Base-by-base conservation (phyloP, 352 stramenopile genomes). In the Pythium utonaiense region DNA sequence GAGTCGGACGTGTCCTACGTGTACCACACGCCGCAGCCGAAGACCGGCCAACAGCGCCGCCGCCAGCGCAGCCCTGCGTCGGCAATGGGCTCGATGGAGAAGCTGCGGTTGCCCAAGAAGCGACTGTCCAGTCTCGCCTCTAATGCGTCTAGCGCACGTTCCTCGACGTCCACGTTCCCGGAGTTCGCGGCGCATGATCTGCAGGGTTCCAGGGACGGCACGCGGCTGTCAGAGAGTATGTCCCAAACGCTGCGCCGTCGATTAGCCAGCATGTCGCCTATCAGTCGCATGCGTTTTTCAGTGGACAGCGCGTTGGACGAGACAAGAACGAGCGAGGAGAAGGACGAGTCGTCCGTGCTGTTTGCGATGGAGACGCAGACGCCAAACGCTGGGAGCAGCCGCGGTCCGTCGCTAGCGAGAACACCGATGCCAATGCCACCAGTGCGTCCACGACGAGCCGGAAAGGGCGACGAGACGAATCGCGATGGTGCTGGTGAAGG, bases 131-230 rank as follows among this genome's bases (percentile, higher is more conserved):
- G 13, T 30, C 36, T 36, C 5, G 36, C n/a, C 3, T 28, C 25
- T 0, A 16, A 51, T 6, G 28, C 21, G 3, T 61, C 52, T n/a
- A 42, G 44, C 25, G 42, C 52, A 8, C 48, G 62, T 22, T 68
- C 59, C 10, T 62, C 62, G 38, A 64, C 69, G 28, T 78, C 63
- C 19, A 65, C 73, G 49, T 90, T 93, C 41, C 78, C 80, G 12
- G 66, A 66, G 7, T 90, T 89, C 57, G 75, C 57, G 19, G 76
- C 75, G n/a, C 71, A 84, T 49, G 83, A 93, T 52, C 72, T 89
- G 10, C 38, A 33, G 22, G 64, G 41, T 6, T 40, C 53, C 9
- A 38, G 53, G 22, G 30, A 63, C 38, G 6, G 55, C 13, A 40
- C 30, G 41, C 51, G 53, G 14, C 21, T 60, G 0, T 65, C 57